Percentiles rank a stretch among this genome's conserved stretches.
Evolutionary conservation across 352 stramenopile species (phyloP).

Genomic region (Globisporangium parvum): DNA sequence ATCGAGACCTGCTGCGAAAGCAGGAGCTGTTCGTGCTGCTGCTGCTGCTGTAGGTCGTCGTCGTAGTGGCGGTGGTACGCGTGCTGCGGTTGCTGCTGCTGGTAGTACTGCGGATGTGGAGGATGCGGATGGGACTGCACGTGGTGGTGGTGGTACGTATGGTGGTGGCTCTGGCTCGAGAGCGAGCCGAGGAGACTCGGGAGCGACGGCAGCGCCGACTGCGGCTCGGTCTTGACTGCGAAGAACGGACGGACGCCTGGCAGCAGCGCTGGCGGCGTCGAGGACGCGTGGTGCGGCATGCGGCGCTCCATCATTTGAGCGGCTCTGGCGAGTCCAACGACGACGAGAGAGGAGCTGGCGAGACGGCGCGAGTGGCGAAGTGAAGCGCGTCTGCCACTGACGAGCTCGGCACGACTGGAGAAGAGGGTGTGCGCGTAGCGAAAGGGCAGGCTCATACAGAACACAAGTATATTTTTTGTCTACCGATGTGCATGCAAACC

Average conservation of each 20-base stretch:
- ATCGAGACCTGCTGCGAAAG: constrained; percentile 7
- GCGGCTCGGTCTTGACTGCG: constrained; percentile 11
- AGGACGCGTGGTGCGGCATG: neutral
- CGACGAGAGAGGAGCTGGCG: neutral
- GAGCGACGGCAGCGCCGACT: constrained; percentile 10
- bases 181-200: constrained; percentile 10
- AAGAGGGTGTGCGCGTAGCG: neutral
- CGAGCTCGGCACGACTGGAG: neutral
- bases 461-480: too few relatives aligned
- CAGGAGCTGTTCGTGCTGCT: neutral
- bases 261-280: constrained; percentile 1
- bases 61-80: neutral
- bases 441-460: too few relatives aligned
- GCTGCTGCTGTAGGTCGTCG: neutral
- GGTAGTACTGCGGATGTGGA: neutral
- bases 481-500: too few relatives aligned
- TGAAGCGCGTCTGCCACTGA: constrained; percentile 2
- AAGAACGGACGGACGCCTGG: constrained; percentile 10
- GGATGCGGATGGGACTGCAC: neutral
- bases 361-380: constrained; percentile 3
- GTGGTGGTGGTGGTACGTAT: neutral
- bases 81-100: neutral
- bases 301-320: constrained; percentile 5
- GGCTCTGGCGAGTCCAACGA: too few relatives aligned
- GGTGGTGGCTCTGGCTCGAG: neutral